Evolutionary conservation across 257 asterid species (phyloP).

Genomic region (Anisodus tanguticus): DNA sequence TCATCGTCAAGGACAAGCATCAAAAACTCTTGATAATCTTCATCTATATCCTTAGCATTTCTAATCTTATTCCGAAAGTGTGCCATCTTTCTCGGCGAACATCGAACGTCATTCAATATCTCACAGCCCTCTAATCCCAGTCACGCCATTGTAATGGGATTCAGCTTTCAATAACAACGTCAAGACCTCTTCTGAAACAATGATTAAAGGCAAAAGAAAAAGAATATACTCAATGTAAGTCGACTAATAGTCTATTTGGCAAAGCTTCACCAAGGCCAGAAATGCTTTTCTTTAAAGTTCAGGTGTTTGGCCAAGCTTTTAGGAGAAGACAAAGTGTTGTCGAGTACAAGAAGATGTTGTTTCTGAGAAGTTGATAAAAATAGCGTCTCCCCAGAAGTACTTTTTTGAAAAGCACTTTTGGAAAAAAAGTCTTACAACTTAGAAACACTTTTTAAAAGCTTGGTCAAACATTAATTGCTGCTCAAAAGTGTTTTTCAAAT

Average conservation of each 20-base stretch:
- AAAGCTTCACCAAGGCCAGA: too few species aligned
- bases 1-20: conserved; percentile 19
- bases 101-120: background rate
- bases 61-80: conserved; percentile 6
- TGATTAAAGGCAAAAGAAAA: conserved; percentile 4
- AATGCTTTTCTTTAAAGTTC: background rate
- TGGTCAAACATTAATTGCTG: too few species aligned
- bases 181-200: background rate
- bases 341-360: too few species aligned
- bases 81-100: conserved; percentile 24
- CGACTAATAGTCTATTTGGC: background rate
- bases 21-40: conserved; percentile 22
- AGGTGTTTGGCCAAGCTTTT: too few species aligned
- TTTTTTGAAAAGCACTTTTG: too few species aligned
- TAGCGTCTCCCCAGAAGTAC: too few species aligned
- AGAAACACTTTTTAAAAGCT: too few species aligned
- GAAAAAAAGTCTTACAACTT: too few species aligned
- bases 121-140: conserved; percentile 8
- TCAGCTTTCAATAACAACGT: background rate
- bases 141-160: conserved; percentile 20
- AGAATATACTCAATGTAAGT: background rate
- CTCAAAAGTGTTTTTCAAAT: too few species aligned
- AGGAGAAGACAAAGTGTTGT: too few species aligned
- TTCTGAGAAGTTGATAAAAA: too few species aligned
- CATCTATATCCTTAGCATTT: background rate